Percentiles rank a stretch among this genome's conserved stretches.
Evolutionary conservation across 768 basidiomycete species (phyloP).

Genomic region (Mycena kentingensis): DNA sequence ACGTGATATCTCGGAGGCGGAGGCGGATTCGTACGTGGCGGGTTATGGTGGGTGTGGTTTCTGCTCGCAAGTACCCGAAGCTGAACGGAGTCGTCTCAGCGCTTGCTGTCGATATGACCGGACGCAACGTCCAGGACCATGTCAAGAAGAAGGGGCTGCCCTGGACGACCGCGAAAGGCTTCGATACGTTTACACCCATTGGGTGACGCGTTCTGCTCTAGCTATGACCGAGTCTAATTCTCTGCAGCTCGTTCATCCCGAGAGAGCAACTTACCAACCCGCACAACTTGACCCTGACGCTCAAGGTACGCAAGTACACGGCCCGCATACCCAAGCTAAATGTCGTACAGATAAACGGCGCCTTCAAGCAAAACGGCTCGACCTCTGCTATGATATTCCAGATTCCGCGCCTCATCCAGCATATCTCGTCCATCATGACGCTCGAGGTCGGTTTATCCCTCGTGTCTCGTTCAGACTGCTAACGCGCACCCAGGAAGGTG

Average conservation of each 20-base stretch:
- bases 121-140: conserved; percentile 89
- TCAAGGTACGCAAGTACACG: conserved; percentile 53
- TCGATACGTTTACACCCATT: conserved; percentile 94
- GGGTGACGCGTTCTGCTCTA: conserved; percentile 51
- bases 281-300: conserved; percentile 71
- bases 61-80: background rate
- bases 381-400: conserved; percentile 91
- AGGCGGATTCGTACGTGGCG: conserved; percentile 79
- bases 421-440: conserved; percentile 94
- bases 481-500: conserved; percentile 68
- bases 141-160: conserved; percentile 94
- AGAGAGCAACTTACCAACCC: conserved; percentile 69
- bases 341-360: conserved; percentile 75
- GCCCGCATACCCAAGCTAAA: background rate
- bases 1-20: conserved; percentile 72
- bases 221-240: background rate
- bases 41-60: conserved; percentile 76
- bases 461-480: background rate
- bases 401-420: conserved; percentile 85
- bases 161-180: conserved; percentile 96
- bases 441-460: conserved; percentile 68
- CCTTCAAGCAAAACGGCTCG: conserved; percentile 79
- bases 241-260: conserved; percentile 73
- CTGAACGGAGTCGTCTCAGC: conserved; percentile 46
- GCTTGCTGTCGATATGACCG: conserved; percentile 95